These are phyloP conservation scores for Aspergillus fischeri DNA, from an alignment of 2,329 filamentous ascomycete genomes.

Conservation along the genomic window DNA sequence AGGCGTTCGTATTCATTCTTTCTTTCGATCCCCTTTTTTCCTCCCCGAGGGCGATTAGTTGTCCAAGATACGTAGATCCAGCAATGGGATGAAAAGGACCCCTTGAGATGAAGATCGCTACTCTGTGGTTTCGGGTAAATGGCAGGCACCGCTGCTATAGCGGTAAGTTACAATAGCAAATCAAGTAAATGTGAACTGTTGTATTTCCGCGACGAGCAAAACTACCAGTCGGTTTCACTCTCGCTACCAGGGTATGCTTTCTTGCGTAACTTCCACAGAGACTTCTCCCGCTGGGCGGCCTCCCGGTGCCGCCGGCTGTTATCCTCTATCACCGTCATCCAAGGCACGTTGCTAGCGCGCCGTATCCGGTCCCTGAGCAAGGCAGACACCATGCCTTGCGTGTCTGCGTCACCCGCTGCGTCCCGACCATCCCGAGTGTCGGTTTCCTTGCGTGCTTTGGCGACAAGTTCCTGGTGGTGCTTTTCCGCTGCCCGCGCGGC, in stretches of 20 bases:
- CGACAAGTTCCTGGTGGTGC: constrained; percentile 23
- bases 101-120: background rate
- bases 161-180: background rate
- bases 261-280: constrained; percentile 39
- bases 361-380: constrained; percentile 31
- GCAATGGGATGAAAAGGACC: background rate
- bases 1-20: background rate
- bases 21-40: too few relatives aligned
- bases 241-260: constrained; percentile 36
- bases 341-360: constrained; percentile 37
- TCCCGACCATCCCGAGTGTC: constrained; percentile 4
- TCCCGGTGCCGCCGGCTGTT: constrained; percentile 26
- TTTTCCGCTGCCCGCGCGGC: constrained; percentile 35
- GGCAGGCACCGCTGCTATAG: background rate
- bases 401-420: constrained; percentile 2
- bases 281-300: constrained; percentile 24
- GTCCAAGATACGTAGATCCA: background rate
- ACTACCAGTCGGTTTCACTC: constrained; percentile 33
- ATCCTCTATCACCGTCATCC: constrained; percentile 38
- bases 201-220: background rate
- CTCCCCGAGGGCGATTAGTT: background rate
- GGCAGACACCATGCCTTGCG: constrained; percentile 20
- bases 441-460: constrained; percentile 16
- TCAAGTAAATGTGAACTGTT: background rate
- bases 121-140: background rate